A percentile compares a stretch with the other conserved stretches of the same genome.
phyloP scores from a whole-genome alignment of 1,284 basidiomycete genomes.

The Tylopilus sp. region DNA sequence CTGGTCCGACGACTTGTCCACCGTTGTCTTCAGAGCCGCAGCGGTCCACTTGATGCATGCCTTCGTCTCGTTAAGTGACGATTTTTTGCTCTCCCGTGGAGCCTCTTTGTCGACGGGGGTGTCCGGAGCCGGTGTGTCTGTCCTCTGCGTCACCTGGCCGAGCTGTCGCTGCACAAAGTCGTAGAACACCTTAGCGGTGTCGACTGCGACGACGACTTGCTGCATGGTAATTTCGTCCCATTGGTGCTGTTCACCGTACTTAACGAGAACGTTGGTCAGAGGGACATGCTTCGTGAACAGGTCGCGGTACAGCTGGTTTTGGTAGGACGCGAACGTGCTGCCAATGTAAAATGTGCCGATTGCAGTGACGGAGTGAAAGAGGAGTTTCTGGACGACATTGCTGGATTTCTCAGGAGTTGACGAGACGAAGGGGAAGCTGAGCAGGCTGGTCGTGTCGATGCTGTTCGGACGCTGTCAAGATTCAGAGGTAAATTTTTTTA shows the following conservation, averaged over 20 bases:
- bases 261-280: slow-evolving; percentile 79
- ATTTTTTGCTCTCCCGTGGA: slow-evolving; percentile 46
- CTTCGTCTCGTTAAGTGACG: slow-evolving; percentile 52
- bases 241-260: slow-evolving; percentile 82
- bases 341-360: slow-evolving; percentile 85
- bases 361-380: slow-evolving; percentile 70
- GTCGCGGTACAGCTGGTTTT: slow-evolving; percentile 80
- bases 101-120: slow-evolving; percentile 36
- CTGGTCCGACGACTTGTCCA: slow-evolving; percentile 55
- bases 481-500: not conserved
- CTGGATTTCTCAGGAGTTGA: slow-evolving; percentile 65
- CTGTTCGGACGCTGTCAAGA: slow-evolving; percentile 64
- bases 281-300: slow-evolving; percentile 55
- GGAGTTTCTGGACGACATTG: slow-evolving; percentile 60
- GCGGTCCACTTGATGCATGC: slow-evolving; percentile 61
- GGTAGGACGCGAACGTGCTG: slow-evolving; percentile 80
- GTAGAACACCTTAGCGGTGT: slow-evolving; percentile 63
- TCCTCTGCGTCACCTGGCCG: slow-evolving; percentile 48
- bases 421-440: slow-evolving; percentile 16
- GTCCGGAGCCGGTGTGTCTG: slow-evolving; percentile 53
- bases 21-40: slow-evolving; percentile 60
- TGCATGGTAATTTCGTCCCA: slow-evolving; percentile 80
- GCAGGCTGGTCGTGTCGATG: slow-evolving; percentile 22
- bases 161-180: slow-evolving; percentile 58
- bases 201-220: slow-evolving; percentile 68